These are phyloP conservation scores for Globisporangium acanthophoron DNA, from an alignment of 352 stramenopile genomes.

Conservation along the genomic window DNA sequence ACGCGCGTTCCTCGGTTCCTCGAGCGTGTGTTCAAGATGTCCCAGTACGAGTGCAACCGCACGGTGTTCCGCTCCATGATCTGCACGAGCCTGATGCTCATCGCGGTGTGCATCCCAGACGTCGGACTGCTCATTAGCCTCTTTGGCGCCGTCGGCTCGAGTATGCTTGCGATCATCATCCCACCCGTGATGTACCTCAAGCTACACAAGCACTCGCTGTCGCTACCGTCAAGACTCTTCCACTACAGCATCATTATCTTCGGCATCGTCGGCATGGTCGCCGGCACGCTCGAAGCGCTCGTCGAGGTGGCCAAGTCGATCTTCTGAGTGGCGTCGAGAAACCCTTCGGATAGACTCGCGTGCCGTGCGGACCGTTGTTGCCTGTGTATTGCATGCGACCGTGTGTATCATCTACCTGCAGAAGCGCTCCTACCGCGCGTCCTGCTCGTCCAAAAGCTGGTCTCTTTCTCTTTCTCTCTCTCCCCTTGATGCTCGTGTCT, in stretches of 20 bases:
- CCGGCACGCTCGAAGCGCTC: slow-evolving; percentile 51
- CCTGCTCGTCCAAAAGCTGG: neutral
- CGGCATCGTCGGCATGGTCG: slow-evolving; percentile 60
- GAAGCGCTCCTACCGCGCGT: neutral
- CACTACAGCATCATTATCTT: slow-evolving; percentile 50
- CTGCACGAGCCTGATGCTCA: slow-evolving; percentile 63
- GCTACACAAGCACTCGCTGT: slow-evolving; percentile 28
- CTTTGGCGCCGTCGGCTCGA: slow-evolving; percentile 74
- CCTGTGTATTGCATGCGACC: neutral
- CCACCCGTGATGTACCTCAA: slow-evolving; percentile 60
- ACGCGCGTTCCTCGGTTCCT: slow-evolving; percentile 17
- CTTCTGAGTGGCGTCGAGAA: neutral
- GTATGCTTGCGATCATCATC: slow-evolving; percentile 77
- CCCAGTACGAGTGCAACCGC: slow-evolving; percentile 73
- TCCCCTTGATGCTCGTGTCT: neutral
- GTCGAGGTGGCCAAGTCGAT: slow-evolving; percentile 39
- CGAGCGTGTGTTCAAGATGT: slow-evolving; percentile 41
- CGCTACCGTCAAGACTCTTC: slow-evolving; percentile 27
- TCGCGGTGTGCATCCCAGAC: slow-evolving; percentile 69
- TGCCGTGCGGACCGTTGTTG: too few species aligned
- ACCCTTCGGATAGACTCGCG: neutral
- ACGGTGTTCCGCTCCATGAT: slow-evolving; percentile 82
- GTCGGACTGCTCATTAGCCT: slow-evolving; percentile 73
- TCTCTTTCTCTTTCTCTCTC: slow-evolving; percentile 1
- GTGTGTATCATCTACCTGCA: neutral